Base-by-base conservation (phyloP, 164 flowering plant species). In the Sedum album region DNA sequence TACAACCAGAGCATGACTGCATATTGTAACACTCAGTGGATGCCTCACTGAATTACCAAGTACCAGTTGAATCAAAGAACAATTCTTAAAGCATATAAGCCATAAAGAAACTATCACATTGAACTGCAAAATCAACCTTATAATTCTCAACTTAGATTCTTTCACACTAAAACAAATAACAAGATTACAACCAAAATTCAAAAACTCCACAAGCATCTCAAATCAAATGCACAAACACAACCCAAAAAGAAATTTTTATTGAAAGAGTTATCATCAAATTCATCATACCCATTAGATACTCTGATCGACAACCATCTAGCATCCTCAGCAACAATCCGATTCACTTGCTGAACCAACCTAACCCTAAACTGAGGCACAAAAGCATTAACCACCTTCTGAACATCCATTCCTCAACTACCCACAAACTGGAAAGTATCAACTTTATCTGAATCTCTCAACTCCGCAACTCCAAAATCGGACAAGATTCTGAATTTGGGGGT, bases 281-380 rank as follows among this genome's bases (percentile, higher is more conserved):
- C 23, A 7, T 51, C 35, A 23, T 57, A 57, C 62, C 62, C 33
- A 28, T 57, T 28, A 28, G 7, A 57, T 26, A 33, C 62, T 57
- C 62, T 28, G 62, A 57, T 57, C 5, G 62, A 13, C 9, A 57
- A 20, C 33, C 62, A 57, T 57, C 62, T 57, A 30, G 62, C 62
- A 17, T 57, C 62, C 62, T 28, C 33, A 28, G 62, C 18, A 5
- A 57, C 33, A 28, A 57, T 28, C 62, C 62, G 33, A 57, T 28
- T 57, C 33, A 57, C 33, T 11, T 13, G 62, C 33, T 17, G 17
- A 57, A 28, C 17, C 48, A 44, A 18, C 62, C 62, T 17, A 57
- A 57, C 33, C 62, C 62, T 26, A 57, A 57, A 28, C 62, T 28
- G 62, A 57, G 62, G 62, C 62, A 57, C 33, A 28, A 57, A 57